A percentile compares a stretch with the other conserved stretches of the same genome.
These are phyloP conservation scores for Tulasnella sp. DNA, from an alignment of 768 basidiomycete genomes.

Conservation along the genomic window DNA sequence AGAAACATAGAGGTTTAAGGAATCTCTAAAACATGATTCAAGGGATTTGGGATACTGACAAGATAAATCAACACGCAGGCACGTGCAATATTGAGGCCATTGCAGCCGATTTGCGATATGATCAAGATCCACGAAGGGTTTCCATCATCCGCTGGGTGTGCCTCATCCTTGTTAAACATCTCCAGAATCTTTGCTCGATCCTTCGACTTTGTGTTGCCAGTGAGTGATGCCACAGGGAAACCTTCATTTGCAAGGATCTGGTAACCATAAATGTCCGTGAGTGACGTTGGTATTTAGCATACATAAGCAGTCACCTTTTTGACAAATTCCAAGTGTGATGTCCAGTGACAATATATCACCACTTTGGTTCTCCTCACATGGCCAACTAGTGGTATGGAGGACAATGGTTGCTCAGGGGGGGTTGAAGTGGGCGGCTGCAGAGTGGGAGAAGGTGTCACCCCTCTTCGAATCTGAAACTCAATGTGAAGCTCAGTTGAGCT, in stretches of 20 bases:
- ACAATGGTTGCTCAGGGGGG: background rate
- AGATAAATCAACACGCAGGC: background rate
- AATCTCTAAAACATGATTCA: background rate
- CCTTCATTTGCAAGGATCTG: background rate
- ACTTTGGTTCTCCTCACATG: background rate
- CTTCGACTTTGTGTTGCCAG: background rate
- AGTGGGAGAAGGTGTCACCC: no score
- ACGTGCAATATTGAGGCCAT: background rate
- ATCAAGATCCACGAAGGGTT: background rate
- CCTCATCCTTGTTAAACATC: background rate
- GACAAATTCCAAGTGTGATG: background rate
- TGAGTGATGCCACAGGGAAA: background rate
- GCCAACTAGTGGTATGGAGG: background rate
- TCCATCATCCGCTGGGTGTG: background rate
- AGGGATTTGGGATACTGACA: background rate
- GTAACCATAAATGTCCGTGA: background rate
- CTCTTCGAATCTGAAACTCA: background rate
- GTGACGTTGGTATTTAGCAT: background rate
- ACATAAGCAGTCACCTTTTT: background rate
- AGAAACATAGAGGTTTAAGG: background rate
- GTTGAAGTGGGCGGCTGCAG: background rate
- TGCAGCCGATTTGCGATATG: background rate
- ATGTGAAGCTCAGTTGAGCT: background rate
- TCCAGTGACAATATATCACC: background rate
- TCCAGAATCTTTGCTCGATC: background rate